phyloP scores from a whole-genome alignment of 768 basidiomycete species.

The Pisolithus albus region DNA sequence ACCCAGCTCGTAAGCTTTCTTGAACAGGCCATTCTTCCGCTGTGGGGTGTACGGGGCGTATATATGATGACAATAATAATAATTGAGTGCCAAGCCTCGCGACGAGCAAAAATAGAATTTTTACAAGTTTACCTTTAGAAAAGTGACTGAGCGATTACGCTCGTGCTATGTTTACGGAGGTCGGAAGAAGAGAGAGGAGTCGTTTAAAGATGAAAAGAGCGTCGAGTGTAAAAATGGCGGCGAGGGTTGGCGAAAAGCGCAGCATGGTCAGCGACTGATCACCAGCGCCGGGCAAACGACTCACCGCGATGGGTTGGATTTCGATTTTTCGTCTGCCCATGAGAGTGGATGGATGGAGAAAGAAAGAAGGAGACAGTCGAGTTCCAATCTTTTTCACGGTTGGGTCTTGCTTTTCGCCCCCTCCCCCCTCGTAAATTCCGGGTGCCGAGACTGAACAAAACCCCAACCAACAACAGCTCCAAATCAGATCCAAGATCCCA shows the following conservation, averaged over 20 bases:
- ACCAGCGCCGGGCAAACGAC: slow-evolving; percentile 20
- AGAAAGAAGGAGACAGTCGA: slow-evolving; percentile 15
- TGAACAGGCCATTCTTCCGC: slow-evolving; percentile 89
- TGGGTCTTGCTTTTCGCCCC: slow-evolving; percentile 10
- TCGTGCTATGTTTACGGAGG: slow-evolving; percentile 67
- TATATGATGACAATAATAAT: slow-evolving; percentile 31
- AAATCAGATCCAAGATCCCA: slow-evolving; percentile 16
- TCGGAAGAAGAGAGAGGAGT: slow-evolving; percentile 17
- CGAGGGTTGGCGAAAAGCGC: slow-evolving; percentile 4
- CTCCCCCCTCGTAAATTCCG: slow-evolving; percentile 31
- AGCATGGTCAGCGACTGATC: slow-evolving; percentile 7
- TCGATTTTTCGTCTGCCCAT: slow-evolving; percentile 81
- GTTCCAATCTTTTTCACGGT: slow-evolving; percentile 27
- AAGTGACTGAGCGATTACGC: slow-evolving; percentile 86
- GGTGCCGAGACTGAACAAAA: slow-evolving; percentile 23
- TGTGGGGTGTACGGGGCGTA: slow-evolving; percentile 28
- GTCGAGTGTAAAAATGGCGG: slow-evolving; percentile 25
- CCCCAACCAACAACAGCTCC: slow-evolving; percentile 21
- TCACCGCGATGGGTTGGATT: slow-evolving; percentile 72
- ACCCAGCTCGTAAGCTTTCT: slow-evolving; percentile 88
- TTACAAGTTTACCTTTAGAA: slow-evolving; percentile 64
- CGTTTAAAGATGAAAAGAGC: slow-evolving; percentile 24
- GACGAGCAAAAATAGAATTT: slow-evolving; percentile 53
- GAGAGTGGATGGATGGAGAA: slow-evolving; percentile 7
- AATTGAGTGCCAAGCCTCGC: slow-evolving; percentile 30